Percentiles rank a stretch among this genome's conserved stretches.
Conservation (phyloP, 1,139 yeast genomes). For the Chernovozyma aurita region DNA sequence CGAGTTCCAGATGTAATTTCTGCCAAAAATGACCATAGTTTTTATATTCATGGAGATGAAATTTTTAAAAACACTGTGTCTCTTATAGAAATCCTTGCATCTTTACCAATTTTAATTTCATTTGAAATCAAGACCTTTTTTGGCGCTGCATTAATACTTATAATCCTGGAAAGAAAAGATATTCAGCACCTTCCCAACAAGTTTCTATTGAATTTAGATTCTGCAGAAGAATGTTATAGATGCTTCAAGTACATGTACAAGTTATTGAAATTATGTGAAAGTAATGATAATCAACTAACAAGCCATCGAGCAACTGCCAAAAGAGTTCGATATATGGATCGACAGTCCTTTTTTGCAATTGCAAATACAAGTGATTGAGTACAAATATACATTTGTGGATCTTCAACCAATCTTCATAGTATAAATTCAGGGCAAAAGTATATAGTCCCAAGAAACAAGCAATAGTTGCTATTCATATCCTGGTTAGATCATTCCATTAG, state of each 20-base stretch:
- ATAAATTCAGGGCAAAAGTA: no score
- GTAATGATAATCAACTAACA: constrained; percentile 23
- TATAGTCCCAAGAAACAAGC: no score
- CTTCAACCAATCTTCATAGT: no score
- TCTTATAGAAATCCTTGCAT: constrained; percentile 37
- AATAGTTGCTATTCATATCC: no score
- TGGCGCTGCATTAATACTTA: constrained; percentile 29
- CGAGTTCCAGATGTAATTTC: not conserved
- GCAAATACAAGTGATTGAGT: no score
- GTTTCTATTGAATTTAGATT: constrained; percentile 17
- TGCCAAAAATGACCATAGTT: not conserved
- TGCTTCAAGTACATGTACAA: constrained; percentile 32
- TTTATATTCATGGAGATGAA: constrained; percentile 15
- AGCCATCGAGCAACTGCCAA: constrained; percentile 30
- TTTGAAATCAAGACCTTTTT: constrained; percentile 32
- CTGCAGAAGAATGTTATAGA: constrained; percentile 19
- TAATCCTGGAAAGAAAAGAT: constrained; percentile 23
- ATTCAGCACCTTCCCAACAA: constrained; percentile 18
- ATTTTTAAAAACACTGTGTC: constrained; percentile 32
- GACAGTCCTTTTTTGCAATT: constrained; percentile 13
- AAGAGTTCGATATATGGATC: constrained; percentile 18
- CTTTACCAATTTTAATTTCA: constrained; percentile 35
- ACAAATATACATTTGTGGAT: no score
- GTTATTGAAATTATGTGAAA: constrained; percentile 24
- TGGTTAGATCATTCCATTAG: no score